phyloP scores from a whole-genome alignment of 768 basidiomycete genomes.

The Boletus edulis region DNA sequence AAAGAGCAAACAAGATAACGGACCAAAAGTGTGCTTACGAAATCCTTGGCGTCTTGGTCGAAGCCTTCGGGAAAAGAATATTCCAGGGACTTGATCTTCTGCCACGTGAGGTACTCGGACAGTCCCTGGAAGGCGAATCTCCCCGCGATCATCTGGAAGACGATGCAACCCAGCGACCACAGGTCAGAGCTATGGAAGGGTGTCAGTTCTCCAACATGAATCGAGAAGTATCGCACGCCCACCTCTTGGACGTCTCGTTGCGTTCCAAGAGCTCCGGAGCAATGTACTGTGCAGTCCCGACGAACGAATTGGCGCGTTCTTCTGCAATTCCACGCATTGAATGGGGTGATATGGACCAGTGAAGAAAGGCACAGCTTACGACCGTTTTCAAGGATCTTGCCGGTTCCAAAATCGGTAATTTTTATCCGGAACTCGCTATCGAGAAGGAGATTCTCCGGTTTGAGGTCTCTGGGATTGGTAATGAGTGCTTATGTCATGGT shows the following conservation, averaged over 20 bases:
- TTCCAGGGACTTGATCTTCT: constrained; percentile 87
- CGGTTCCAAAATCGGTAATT: constrained; percentile 97
- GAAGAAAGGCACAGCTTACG: constrained; percentile 37
- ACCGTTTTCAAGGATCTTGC: constrained; percentile 63
- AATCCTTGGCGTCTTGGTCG: constrained; percentile 75
- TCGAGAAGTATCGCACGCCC: constrained; percentile 7
- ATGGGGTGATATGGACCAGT: neutral
- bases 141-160: constrained; percentile 92
- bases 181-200: constrained; percentile 69
- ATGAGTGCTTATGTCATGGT: constrained; percentile 11
- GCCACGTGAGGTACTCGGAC: constrained; percentile 93
- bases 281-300: constrained; percentile 89
- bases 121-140: constrained; percentile 88
- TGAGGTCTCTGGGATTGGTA: constrained; percentile 56
- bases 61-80: constrained; percentile 88
- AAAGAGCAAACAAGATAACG: neutral
- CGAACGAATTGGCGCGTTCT: constrained; percentile 68
- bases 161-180: constrained; percentile 93
- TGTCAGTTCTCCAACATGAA: neutral
- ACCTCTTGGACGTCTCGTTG: constrained; percentile 78
- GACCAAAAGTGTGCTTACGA: constrained; percentile 78
- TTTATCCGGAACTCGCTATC: constrained; percentile 85
- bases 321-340: constrained; percentile 31
- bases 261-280: constrained; percentile 80
- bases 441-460: constrained; percentile 89